These are phyloP conservation scores for Dryas octopetala DNA, from an alignment of 306 rosid genomes.

Conservation along the genomic window DNA sequence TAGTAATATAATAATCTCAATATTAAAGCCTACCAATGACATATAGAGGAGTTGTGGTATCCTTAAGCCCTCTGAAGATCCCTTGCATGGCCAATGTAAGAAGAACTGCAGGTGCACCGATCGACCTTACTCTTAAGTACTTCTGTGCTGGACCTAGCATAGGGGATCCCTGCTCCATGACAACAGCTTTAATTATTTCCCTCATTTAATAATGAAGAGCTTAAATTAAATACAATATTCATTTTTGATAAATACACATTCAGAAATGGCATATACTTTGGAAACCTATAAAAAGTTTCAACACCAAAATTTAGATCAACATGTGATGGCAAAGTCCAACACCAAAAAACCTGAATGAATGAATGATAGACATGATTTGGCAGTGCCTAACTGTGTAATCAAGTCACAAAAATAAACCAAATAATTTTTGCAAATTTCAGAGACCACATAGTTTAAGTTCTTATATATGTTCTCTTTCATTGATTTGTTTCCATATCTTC, in stretches of 20 bases:
- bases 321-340: no score
- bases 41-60: conserved; percentile 90
- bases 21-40: conserved; percentile 57
- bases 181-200: conserved; percentile 7
- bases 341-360: neutral
- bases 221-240: neutral
- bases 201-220: neutral
- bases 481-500: no score
- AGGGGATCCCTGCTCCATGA: conserved; percentile 57
- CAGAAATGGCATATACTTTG: no score
- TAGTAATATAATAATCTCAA: neutral
- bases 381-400: no score
- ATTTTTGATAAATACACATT: no score
- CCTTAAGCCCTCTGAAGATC: conserved; percentile 92
- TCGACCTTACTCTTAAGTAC: conserved; percentile 76
- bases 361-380: neutral
- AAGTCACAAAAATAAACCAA: no score
- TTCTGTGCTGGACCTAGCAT: conserved; percentile 71
- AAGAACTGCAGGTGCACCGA: conserved; percentile 99
- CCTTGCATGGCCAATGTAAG: conserved; percentile 99
- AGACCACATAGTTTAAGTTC: no score
- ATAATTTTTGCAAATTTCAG: no score
- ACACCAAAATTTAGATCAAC: no score
- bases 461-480: no score
- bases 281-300: no score